Evolutionary conservation across 495 filamentous ascomycete species (phyloP).

Genomic region (Lophium mytilinum): DNA sequence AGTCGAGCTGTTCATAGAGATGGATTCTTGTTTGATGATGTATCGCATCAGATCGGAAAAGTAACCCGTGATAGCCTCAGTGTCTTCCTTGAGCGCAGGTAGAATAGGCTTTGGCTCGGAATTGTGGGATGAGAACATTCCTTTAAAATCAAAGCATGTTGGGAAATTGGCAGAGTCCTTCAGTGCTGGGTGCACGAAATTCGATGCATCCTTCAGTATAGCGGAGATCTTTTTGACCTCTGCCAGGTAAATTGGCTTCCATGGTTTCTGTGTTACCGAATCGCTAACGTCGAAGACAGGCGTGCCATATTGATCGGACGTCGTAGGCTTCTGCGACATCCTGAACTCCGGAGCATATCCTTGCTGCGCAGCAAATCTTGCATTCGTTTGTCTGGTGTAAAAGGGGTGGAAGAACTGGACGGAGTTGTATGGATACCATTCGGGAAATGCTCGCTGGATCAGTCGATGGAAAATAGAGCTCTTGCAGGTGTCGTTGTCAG

Average conservation of each 20-base stretch:
- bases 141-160: background rate
- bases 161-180: background rate
- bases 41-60: too few relatives aligned
- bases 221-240: background rate
- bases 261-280: background rate
- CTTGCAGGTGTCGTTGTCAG: slow-evolving; percentile 16
- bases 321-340: background rate
- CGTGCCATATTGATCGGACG: background rate
- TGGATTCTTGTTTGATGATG: too few relatives aligned
- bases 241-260: background rate
- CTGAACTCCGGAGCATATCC: background rate
- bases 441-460: slow-evolving; percentile 25
- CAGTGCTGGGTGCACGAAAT: too few relatives aligned
- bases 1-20: background rate
- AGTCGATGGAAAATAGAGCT: slow-evolving; percentile 27
- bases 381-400: slow-evolving; percentile 26
- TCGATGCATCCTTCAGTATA: too few relatives aligned
- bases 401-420: slow-evolving; percentile 27
- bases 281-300: too few relatives aligned
- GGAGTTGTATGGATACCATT: slow-evolving; percentile 28
- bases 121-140: background rate
- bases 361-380: slow-evolving; percentile 16
- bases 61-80: background rate
- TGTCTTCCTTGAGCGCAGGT: background rate
- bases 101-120: background rate